Evolutionary conservation across 176 grass and related monocot genomes (phyloP).

Genomic region (Triticum turgidum): DNA sequence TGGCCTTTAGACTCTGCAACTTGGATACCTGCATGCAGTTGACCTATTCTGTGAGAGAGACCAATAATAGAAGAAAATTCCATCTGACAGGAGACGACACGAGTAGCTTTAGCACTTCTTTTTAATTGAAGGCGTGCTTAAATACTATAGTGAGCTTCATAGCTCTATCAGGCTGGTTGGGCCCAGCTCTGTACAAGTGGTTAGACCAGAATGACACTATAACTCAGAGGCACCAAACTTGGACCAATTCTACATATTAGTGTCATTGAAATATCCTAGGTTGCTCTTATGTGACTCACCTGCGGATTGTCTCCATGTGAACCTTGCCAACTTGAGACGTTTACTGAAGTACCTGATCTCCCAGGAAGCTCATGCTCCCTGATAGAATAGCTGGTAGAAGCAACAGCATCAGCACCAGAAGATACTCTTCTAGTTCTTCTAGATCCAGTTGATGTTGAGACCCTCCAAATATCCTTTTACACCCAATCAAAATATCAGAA

Average conservation of each 20-base stretch:
- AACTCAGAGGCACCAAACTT: conserved; percentile 13
- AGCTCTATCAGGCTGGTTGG: neutral
- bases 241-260: neutral
- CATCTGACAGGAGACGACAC: conserved; percentile 6
- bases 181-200: neutral
- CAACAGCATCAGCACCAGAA: conserved; percentile 62
- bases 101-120: neutral
- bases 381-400: conserved; percentile 73
- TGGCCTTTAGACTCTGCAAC: conserved; percentile 91
- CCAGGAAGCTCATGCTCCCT: conserved; percentile 67
- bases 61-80: neutral
- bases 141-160: conserved; percentile 4
- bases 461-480: conserved; percentile 95
- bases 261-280: conserved; percentile 13
- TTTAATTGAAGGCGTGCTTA: neutral
- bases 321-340: conserved; percentile 45
- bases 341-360: conserved; percentile 55
- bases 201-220: neutral
- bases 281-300: conserved; percentile 39
- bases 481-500: conserved; percentile 29
- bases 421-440: conserved; percentile 80
- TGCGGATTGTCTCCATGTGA: conserved; percentile 60
- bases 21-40: conserved; percentile 76
- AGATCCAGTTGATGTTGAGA: conserved; percentile 88
- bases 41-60: conserved; percentile 1